Conservation (phyloP, 2,329 filamentous ascomycete genomes). For the Colletotrichum sp. region DNA sequence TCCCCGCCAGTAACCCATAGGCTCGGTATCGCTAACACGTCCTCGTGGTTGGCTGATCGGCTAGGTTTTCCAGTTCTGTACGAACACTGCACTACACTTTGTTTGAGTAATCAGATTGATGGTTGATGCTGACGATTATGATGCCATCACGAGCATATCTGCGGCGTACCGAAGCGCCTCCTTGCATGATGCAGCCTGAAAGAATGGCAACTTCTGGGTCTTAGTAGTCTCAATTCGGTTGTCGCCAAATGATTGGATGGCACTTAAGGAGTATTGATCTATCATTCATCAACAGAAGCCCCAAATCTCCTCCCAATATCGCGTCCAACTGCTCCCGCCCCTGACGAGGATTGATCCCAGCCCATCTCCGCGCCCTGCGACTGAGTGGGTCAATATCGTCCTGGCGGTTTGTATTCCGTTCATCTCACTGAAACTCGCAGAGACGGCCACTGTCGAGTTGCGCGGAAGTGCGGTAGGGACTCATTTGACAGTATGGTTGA, state of each 20-base stretch:
- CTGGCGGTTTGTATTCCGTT: not conserved
- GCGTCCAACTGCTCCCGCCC: not conserved
- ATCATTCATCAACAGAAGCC: not conserved
- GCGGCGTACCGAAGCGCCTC: not conserved
- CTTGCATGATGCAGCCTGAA: not conserved
- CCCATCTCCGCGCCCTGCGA: not conserved
- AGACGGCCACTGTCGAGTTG: not conserved
- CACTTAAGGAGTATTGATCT: not conserved
- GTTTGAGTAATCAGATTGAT: not conserved
- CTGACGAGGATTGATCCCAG: not conserved
- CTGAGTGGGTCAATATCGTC: not conserved
- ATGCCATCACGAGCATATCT: not conserved
- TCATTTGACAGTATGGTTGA: not conserved
- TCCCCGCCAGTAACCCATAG: not conserved
- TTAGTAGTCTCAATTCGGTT: not conserved
- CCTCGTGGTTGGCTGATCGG: not conserved
- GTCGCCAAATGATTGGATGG: not conserved
- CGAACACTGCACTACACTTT: fast-evolving
- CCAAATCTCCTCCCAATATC: not conserved
- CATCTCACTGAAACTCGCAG: not conserved
- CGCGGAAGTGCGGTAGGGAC: not conserved
- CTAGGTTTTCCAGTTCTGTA: not conserved
- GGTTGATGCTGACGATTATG: not conserved
- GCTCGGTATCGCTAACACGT: not conserved
- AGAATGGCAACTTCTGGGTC: not conserved